A percentile compares a stretch with the other conserved stretches of the same genome.
Evolutionary conservation across 148 eudicot genomes (phyloP).

Genomic region (Rhododendron ferrugineum): DNA sequence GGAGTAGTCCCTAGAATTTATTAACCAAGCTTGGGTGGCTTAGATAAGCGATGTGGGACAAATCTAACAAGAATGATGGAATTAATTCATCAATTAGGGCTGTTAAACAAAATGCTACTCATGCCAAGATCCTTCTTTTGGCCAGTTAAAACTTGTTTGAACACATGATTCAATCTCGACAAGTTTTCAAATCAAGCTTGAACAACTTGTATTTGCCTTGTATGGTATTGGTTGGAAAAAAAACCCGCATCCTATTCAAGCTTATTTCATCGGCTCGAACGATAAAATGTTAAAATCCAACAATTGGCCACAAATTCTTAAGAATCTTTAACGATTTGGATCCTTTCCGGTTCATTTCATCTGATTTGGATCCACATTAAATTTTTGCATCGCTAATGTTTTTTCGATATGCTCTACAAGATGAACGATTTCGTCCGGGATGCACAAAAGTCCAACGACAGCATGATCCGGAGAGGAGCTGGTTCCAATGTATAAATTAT

Average conservation of each 20-base stretch:
- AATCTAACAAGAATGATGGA: background rate
- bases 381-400: background rate
- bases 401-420: too few relatives aligned
- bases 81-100: background rate
- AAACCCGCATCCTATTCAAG: background rate
- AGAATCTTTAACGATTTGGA: too few relatives aligned
- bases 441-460: background rate
- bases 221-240: background rate
- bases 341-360: too few relatives aligned
- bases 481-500: background rate
- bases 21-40: too few relatives aligned
- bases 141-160: background rate
- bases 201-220: background rate
- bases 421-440: too few relatives aligned
- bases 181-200: background rate
- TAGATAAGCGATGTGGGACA: too few relatives aligned
- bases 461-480: background rate
- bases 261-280: background rate
- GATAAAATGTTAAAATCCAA: too few relatives aligned
- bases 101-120: background rate
- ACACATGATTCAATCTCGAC: background rate
- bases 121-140: background rate
- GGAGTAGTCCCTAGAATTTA: too few relatives aligned
- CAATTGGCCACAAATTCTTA: background rate
- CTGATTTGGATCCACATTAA: too few relatives aligned